phyloP scores from a whole-genome alignment of 2,329 filamentous ascomycete genomes.

The Cyphellophora attinorum region DNA sequence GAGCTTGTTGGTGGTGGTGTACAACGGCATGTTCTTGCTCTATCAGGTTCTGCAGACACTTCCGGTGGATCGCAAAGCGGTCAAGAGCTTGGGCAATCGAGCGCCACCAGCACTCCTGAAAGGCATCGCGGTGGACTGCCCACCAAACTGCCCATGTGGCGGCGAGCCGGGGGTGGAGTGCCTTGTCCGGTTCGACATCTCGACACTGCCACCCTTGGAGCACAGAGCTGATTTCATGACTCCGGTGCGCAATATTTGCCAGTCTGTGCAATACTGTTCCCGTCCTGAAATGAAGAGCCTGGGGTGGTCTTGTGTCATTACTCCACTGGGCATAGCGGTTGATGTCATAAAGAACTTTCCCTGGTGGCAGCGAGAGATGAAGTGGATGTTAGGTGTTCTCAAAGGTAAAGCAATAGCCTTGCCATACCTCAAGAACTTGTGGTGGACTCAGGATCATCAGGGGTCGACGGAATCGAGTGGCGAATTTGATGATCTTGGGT shows the following conservation, averaged over 20 bases:
- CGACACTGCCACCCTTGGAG: slow-evolving; percentile 17
- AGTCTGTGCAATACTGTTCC: slow-evolving; percentile 25
- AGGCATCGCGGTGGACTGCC: slow-evolving; percentile 6
- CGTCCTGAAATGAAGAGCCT: slow-evolving; percentile 16
- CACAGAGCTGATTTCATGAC: slow-evolving; percentile 19
- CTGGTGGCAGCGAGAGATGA: slow-evolving; percentile 5
- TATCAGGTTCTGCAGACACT: slow-evolving; percentile 18
- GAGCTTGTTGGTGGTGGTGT: slow-evolving; percentile 24
- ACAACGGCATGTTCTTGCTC: slow-evolving; percentile 24
- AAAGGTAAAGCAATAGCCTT: not conserved
- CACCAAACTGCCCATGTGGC: not conserved
- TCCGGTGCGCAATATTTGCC: slow-evolving; percentile 25
- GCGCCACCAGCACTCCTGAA: slow-evolving; percentile 2
- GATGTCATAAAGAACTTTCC: slow-evolving; percentile 11
- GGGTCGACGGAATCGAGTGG: no score
- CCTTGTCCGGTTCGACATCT: slow-evolving; percentile 1
- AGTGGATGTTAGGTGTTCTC: slow-evolving; percentile 5
- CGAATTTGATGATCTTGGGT: no score
- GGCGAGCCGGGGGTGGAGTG: not conserved
- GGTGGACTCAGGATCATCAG: no score
- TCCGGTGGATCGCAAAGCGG: not conserved
- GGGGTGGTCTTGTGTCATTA: slow-evolving; percentile 12
- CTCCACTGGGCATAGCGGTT: slow-evolving; percentile 20
- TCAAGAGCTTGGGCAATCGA: slow-evolving; percentile 2
- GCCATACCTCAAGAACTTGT: slow-evolving; percentile 1